These are phyloP conservation scores for Leishmania amazonensis DNA, from an alignment of 208 protist species.

Conservation along the genomic window DNA sequence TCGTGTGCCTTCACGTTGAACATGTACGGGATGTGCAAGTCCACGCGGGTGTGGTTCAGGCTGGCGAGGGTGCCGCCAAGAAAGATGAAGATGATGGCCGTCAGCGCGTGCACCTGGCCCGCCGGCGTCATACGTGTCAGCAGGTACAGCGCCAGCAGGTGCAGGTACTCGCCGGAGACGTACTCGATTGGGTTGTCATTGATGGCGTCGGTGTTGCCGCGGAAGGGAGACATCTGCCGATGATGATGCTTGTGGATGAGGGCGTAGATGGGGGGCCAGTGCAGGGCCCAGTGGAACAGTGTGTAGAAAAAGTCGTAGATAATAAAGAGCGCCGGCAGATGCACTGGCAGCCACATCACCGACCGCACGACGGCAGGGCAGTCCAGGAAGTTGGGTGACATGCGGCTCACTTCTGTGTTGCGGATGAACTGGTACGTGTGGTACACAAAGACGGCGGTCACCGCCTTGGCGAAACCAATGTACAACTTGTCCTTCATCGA, in stretches of 20 bases:
- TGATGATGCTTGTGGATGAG: conserved; percentile 94
- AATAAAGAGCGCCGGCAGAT: conserved; percentile 67
- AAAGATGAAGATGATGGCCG: conserved; percentile 74
- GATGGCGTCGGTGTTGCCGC: conserved; percentile 89
- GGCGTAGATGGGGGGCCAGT: conserved; percentile 84
- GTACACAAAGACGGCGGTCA: conserved; percentile 71
- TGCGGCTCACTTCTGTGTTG: conserved; percentile 48
- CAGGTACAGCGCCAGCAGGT: conserved; percentile 80
- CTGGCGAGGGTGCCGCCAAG: conserved; percentile 84
- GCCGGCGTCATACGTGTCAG: conserved; percentile 55
- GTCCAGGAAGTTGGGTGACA: conserved; percentile 45
- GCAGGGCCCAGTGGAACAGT: conserved; percentile 86
- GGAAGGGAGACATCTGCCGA: conserved; percentile 86
- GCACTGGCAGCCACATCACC: conserved; percentile 56
- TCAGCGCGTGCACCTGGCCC: conserved; percentile 70
- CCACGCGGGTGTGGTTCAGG: conserved; percentile 91
- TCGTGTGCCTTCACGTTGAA: conserved; percentile 90
- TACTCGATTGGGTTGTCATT: conserved; percentile 94
- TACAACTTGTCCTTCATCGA: conserved; percentile 57
- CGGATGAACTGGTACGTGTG: conserved; percentile 57
- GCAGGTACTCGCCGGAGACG: conserved; percentile 87
- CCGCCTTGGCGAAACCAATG: conserved; percentile 54
- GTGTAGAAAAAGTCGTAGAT: conserved; percentile 94
- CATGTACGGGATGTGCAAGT: conserved; percentile 77
- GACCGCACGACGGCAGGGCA: conserved; percentile 25